Evolutionary conservation across 83 land plant genomes (phyloP).

Genomic region (Picea abies): DNA sequence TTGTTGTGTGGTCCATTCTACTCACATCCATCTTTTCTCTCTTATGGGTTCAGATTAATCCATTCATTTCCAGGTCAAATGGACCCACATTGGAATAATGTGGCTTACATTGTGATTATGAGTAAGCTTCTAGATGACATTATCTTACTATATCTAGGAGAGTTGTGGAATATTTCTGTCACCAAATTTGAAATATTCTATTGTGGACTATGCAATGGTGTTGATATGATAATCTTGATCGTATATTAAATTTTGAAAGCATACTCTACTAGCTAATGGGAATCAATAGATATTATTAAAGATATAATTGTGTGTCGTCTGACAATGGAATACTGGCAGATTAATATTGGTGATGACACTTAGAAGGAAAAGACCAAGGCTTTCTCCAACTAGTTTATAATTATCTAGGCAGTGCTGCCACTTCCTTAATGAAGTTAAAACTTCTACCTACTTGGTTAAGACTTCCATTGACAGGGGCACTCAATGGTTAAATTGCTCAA

Average conservation of each 20-base stretch:
- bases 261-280: not conserved
- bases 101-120: conserved; percentile 37
- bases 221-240: not conserved
- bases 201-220: too few relatives aligned
- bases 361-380: not conserved
- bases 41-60: conserved; percentile 53
- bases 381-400: not conserved
- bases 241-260: not conserved
- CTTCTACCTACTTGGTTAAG: conserved; percentile 1
- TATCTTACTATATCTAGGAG: not conserved
- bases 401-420: not conserved
- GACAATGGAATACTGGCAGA: not conserved
- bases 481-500: conserved; percentile 5
- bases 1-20: conserved; percentile 56
- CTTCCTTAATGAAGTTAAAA: not conserved
- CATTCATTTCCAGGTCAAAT: conserved; percentile 33
- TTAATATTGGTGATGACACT: not conserved
- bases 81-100: conserved; percentile 51
- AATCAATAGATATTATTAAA: not conserved
- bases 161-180: conserved; percentile 2
- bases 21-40: conserved; percentile 49
- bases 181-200: not conserved
- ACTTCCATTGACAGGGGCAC: not conserved
- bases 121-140: conserved; percentile 14
- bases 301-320: not conserved